Evolutionary conservation across 2,329 filamentous ascomycete genomes (phyloP), one percentile per base, ranked within the genome.

Genomic region (Myriosclerotinia curreyana): DNA sequence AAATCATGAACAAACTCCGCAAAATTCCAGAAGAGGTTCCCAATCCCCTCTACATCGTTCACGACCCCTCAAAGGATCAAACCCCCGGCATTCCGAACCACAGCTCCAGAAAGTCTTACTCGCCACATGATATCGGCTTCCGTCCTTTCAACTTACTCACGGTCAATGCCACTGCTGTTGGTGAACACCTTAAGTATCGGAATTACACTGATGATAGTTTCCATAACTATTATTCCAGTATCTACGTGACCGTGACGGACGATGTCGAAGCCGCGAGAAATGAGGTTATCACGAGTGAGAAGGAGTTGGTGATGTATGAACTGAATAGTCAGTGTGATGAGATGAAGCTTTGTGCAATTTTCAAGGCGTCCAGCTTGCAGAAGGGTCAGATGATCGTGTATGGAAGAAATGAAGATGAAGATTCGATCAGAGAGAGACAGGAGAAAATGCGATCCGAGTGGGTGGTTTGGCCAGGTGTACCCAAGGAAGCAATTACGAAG

Each of bases 381-480:
- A 25, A 48, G 9, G n/a, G n/a, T 8, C 9, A 8, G 12, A 22
- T 12, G 20, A 22, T 12, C 9, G 11, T 48, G 0, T 22, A 22
- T 11, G 17, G 9, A 22, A 6, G 22, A 4, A 9, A 9, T 17
- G 55, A 58, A 6, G 55, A 36, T 2, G 55, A 25, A 12, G 12
- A 25, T 17, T n/a, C 12, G 28, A 58, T 6, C 4, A 0, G 2
- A 1, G 28, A 31, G 2, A 15, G 25, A 31, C 40, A 58, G 28
- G 36, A 48, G 31, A 58, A 17, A 7, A 0, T 48, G 5, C 42
- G 12, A 9, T 58, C 55, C 15, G 42, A 48, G 31, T 58, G 55
- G 55, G 36, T 58, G 42, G 31, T 58, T 25, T 58, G 55, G 55
- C 55, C 55, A 25, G 48, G 14, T 22, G 31, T 58, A 20, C 42